Percentiles rank a stretch among this genome's conserved stretches.
phyloP scores from a whole-genome alignment of 495 filamentous ascomycete species.

The Annulohypoxylon stygium region DNA sequence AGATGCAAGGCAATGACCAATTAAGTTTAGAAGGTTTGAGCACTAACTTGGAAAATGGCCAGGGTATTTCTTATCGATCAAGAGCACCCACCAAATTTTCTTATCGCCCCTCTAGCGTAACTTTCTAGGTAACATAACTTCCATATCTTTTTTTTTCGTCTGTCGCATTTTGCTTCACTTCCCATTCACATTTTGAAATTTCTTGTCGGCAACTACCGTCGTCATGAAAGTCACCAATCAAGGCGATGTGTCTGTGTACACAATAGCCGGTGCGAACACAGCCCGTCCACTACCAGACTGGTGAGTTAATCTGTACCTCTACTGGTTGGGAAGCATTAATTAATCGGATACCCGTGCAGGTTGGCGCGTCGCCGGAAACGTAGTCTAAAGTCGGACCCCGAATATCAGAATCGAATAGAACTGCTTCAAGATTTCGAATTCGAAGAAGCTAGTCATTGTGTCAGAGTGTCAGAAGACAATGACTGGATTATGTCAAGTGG shows the following conservation, averaged over 20 bases:
- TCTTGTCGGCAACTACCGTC: constrained; percentile 10
- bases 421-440: constrained; percentile 98
- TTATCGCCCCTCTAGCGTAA: constrained; percentile 43
- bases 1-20: constrained; percentile 29
- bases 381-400: constrained; percentile 91
- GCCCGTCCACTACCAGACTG: constrained; percentile 95
- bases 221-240: constrained; percentile 58
- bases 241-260: constrained; percentile 93
- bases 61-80: constrained; percentile 27
- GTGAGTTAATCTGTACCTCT: constrained; percentile 41
- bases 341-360: constrained; percentile 40
- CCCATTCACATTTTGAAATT: neutral
- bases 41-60: neutral
- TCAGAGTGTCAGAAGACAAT: constrained; percentile 93
- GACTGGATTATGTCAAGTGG: constrained; percentile 99
- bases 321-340: neutral
- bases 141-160: constrained; percentile 9
- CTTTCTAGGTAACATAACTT: constrained; percentile 3
- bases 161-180: neutral
- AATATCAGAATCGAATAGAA: constrained; percentile 93
- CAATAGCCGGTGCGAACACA: constrained; percentile 91
- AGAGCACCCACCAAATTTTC: constrained; percentile 28
- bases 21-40: neutral
- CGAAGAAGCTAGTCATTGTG: constrained; percentile 94
- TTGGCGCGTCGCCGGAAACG: constrained; percentile 90